These are phyloP conservation scores for Boletus pseudopeckii DNA, from an alignment of 768 basidiomycete genomes.

Conservation along the genomic window DNA sequence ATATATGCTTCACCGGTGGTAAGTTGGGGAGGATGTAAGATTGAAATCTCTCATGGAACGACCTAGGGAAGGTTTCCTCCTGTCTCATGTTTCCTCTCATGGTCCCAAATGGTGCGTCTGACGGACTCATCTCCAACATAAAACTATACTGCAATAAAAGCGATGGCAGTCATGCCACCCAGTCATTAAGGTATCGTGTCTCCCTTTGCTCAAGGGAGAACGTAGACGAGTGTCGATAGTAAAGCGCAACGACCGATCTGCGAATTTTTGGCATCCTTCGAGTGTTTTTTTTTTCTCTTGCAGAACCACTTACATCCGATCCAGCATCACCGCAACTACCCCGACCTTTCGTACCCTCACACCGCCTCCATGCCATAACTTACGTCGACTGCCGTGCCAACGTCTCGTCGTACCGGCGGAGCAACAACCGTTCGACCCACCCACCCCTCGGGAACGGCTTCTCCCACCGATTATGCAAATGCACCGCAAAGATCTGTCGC, in stretches of 20 bases:
- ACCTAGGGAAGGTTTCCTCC: too few relatives aligned
- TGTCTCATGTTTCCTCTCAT: background rate
- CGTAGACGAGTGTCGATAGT: too few relatives aligned
- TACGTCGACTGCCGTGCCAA: slow-evolving; percentile 9
- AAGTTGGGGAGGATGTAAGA: background rate
- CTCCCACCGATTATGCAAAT: slow-evolving; percentile 95
- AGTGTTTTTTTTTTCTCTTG: background rate
- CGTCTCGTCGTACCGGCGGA: slow-evolving; percentile 54
- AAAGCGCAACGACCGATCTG: background rate
- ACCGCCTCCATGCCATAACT: background rate
- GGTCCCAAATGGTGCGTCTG: background rate
- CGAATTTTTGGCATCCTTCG: background rate
- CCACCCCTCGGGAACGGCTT: slow-evolving; percentile 77
- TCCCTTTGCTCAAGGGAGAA: background rate
- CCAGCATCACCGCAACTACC: background rate
- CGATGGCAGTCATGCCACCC: background rate
- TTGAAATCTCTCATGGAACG: background rate
- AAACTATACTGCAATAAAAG: background rate
- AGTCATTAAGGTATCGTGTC: background rate
- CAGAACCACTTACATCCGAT: background rate
- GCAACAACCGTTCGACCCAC: slow-evolving; percentile 81
- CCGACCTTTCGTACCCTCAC: background rate
- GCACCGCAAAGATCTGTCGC: slow-evolving; percentile 78
- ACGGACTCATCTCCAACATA: background rate
- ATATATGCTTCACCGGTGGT: background rate